Percentiles rank a stretch among this genome's conserved stretches.
phyloP scores from a whole-genome alignment of 106 monocot species.

The Alisma plantagoaquatica region DNA sequence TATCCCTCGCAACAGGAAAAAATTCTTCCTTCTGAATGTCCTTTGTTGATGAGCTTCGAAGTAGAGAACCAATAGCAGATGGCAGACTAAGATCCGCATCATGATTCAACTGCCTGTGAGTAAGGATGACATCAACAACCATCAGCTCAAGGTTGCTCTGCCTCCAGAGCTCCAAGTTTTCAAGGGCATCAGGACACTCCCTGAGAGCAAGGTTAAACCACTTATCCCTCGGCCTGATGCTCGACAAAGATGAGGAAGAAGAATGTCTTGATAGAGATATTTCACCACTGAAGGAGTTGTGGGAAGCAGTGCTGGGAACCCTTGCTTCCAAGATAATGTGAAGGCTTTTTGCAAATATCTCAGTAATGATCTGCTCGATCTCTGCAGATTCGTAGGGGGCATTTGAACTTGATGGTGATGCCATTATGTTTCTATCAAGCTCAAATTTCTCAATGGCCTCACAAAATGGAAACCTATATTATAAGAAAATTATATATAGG shows the following conservation, averaged over 20 bases:
- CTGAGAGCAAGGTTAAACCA: constrained; percentile 30
- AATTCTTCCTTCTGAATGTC: too few species aligned
- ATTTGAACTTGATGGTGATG: constrained; percentile 8
- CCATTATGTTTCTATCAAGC: constrained; percentile 4
- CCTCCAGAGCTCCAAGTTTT: constrained; percentile 22
- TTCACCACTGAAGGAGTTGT: constrained; percentile 7
- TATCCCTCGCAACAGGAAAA: too few species aligned
- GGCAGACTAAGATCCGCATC: neutral
- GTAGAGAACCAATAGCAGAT: constrained; percentile 5
- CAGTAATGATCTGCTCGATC: constrained; percentile 27
- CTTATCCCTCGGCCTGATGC: constrained; percentile 19
- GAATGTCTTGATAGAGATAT: constrained; percentile 1
- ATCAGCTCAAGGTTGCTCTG: constrained; percentile 13
- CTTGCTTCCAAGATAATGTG: constrained; percentile 24
- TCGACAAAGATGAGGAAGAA: constrained; percentile 12
- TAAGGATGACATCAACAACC: constrained; percentile 20
- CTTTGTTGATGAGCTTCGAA: constrained; percentile 9
- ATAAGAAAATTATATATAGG: too few species aligned
- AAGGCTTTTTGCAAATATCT: constrained; percentile 24
- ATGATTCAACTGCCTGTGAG: neutral
- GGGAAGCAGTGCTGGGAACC: constrained; percentile 10
- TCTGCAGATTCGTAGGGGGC: constrained; percentile 12
- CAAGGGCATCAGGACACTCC: constrained; percentile 18
- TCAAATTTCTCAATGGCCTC: too few species aligned
- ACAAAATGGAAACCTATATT: too few species aligned